Evolutionary conservation across 2,329 filamentous ascomycete genomes (phyloP).

Genomic region (Parafenestella ontariensis): DNA sequence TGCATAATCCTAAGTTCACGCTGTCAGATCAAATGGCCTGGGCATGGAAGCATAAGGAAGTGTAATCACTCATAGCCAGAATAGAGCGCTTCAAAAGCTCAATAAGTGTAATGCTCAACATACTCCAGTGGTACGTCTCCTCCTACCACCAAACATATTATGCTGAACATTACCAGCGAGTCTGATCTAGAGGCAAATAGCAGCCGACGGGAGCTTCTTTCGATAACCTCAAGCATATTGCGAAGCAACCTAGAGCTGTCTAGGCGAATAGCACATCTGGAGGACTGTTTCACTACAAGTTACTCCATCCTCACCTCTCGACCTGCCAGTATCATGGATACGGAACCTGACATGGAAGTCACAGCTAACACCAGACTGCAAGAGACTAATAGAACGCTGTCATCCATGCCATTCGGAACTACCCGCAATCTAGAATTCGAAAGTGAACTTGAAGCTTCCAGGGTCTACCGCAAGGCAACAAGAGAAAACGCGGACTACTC

Average conservation of each 20-base stretch:
- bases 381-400: neutral
- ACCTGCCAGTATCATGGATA: neutral
- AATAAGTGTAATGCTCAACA: slow-evolving; percentile 11
- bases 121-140: slow-evolving; percentile 15
- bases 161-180: neutral
- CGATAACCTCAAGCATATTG: neutral
- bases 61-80: neutral
- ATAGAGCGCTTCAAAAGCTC: slow-evolving; percentile 11
- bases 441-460: slow-evolving; percentile 7
- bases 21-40: slow-evolving; percentile 1
- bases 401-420: neutral
- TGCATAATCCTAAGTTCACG: neutral
- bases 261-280: slow-evolving; percentile 1
- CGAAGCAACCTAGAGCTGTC: slow-evolving; percentile 6
- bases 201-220: neutral
- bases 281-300: neutral
- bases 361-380: neutral
- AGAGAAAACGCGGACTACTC: neutral
- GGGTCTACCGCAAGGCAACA: slow-evolving; percentile 14
- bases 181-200: slow-evolving; percentile 10
- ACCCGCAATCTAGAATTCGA: slow-evolving; percentile 7
- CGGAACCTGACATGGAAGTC: no score
- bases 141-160: neutral
- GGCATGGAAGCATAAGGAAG: slow-evolving; percentile 7
- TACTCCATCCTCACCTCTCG: neutral